phyloP scores from a whole-genome alignment of 768 basidiomycete genomes.

The Dictyophora rubrovolvata region DNA sequence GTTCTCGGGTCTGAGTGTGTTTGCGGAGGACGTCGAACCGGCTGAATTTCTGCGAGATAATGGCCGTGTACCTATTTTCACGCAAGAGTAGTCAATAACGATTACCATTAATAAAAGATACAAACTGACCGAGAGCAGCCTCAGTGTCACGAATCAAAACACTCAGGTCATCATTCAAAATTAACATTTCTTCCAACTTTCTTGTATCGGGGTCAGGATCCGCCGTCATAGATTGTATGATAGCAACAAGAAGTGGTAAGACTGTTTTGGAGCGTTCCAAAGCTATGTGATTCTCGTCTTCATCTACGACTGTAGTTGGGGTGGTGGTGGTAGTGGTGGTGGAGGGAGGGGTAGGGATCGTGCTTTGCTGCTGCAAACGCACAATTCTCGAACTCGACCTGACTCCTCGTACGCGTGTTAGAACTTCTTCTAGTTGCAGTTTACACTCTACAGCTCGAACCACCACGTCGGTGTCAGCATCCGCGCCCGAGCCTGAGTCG shows the following conservation, averaged over 20 bases:
- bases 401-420: slow-evolving; percentile 11
- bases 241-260: slow-evolving; percentile 37
- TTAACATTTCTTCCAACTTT: slow-evolving; percentile 53
- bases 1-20: slow-evolving; percentile 13
- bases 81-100: neutral
- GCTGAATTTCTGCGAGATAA: neutral
- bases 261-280: slow-evolving; percentile 42
- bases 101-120: neutral
- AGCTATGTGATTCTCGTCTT: slow-evolving; percentile 26
- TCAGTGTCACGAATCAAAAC: slow-evolving; percentile 37
- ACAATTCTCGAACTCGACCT: no score
- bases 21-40: neutral
- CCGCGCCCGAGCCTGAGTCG: slow-evolving; percentile 11
- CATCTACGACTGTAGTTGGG: no score
- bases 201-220: slow-evolving; percentile 38
- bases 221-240: slow-evolving; percentile 44
- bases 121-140: slow-evolving; percentile 14
- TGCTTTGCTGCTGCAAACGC: no score
- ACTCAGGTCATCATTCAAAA: slow-evolving; percentile 62
- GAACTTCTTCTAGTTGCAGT: slow-evolving; percentile 27
- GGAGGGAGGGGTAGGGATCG: no score
- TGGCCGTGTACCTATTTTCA: neutral
- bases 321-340: slow-evolving; percentile 14
- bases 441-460: slow-evolving; percentile 31
- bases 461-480: slow-evolving; percentile 35